phyloP scores from a whole-genome alignment of 352 stramenopile species.

The Chrysophaeum taylorii region DNA sequence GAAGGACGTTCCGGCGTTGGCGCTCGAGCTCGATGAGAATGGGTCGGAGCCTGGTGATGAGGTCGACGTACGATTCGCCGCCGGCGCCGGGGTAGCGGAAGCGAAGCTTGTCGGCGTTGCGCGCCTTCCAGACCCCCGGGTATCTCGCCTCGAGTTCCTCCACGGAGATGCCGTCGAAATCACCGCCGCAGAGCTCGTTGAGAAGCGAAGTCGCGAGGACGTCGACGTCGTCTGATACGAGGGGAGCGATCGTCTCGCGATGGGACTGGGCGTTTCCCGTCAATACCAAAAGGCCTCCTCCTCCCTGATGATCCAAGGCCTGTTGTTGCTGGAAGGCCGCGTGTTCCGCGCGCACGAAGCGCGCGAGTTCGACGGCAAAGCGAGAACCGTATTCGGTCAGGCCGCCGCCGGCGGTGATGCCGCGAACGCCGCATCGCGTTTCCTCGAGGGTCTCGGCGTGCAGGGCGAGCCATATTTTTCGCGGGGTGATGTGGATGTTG shows the following conservation, averaged over 20 bases:
- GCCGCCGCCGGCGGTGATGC: constrained; percentile 60
- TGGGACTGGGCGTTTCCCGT: constrained; percentile 35
- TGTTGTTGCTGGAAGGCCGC: constrained; percentile 50
- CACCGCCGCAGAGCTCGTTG: constrained; percentile 72
- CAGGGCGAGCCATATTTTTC: constrained; percentile 73
- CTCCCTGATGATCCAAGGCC: constrained; percentile 52
- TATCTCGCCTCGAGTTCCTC: constrained; percentile 66
- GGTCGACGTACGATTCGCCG: constrained; percentile 80
- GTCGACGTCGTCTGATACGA: constrained; percentile 11
- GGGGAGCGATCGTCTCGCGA: constrained; percentile 21
- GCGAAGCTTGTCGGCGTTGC: constrained; percentile 71
- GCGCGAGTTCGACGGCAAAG: constrained; percentile 62
- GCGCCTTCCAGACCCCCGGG: constrained; percentile 66
- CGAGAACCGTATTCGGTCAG: constrained; percentile 60
- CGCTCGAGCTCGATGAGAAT: constrained; percentile 75
- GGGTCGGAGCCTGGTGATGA: constrained; percentile 74
- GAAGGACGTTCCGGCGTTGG: constrained; percentile 26
- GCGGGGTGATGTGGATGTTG: constrained; percentile 78
- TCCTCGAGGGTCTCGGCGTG: constrained; percentile 52
- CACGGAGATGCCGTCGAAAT: constrained; percentile 73
- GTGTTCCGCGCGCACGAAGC: constrained; percentile 67
- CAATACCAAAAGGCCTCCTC: constrained; percentile 43
- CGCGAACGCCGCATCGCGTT: constrained; percentile 37
- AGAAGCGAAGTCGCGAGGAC: constrained; percentile 67
- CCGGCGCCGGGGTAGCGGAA: constrained; percentile 74